Percentiles rank a stretch among this genome's conserved stretches.
These are phyloP conservation scores for Aphanomyces euteiches DNA, from an alignment of 352 stramenopile genomes.

Conservation along the genomic window DNA sequence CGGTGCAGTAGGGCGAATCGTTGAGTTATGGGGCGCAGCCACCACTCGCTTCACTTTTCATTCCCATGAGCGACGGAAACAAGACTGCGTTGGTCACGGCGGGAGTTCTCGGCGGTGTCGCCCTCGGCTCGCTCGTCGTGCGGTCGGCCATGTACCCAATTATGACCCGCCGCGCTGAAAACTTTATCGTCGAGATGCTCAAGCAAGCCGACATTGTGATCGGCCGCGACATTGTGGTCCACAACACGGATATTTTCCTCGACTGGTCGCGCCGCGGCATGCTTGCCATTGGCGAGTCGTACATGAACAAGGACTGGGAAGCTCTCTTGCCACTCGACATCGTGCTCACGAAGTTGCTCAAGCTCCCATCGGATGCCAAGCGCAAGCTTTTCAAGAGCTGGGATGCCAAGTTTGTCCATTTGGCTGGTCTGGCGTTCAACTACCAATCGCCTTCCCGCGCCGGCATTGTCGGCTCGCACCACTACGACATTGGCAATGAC, in stretches of 20 bases:
- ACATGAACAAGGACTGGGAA: constrained; percentile 87
- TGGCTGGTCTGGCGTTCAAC: constrained; percentile 80
- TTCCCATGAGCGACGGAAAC: constrained; percentile 18
- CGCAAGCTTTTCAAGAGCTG: constrained; percentile 84
- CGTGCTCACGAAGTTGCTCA: constrained; percentile 68
- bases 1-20: too few species aligned
- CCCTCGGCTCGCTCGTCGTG: constrained; percentile 64
- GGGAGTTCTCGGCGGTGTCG: constrained; percentile 54
- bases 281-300: constrained; percentile 82
- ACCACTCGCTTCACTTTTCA: constrained; percentile 4
- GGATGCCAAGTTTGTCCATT: constrained; percentile 76
- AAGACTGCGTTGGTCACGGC: constrained; percentile 62
- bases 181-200: constrained; percentile 81
- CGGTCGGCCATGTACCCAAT: constrained; percentile 64
- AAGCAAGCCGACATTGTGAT: constrained; percentile 74
- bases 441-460: constrained; percentile 81
- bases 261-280: constrained; percentile 83
- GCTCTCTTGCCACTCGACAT: constrained; percentile 73
- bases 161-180: constrained; percentile 58
- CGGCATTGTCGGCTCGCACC: constrained; percentile 76
- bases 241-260: constrained; percentile 81
- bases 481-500: constrained; percentile 86
- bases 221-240: constrained; percentile 72
- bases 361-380: constrained; percentile 63
- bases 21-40: too few species aligned